Conservation (phyloP, 2,329 filamentous ascomycete species). For the Fusarium irregulare region DNA sequence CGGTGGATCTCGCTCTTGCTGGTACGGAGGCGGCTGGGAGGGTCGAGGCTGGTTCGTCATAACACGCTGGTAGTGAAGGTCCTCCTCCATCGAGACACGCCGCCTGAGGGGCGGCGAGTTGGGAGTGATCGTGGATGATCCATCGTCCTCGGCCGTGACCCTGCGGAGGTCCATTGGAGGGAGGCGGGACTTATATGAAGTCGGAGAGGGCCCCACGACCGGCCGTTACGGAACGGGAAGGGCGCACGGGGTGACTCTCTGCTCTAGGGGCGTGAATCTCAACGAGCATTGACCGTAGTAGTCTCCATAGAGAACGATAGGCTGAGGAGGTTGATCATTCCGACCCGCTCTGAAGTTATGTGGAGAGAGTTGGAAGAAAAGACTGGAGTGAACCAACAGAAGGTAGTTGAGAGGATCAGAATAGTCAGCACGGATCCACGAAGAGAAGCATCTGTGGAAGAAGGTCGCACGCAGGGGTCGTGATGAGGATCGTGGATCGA, state of each 20-base stretch:
- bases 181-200: constrained; percentile 43
- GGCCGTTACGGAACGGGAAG: constrained; percentile 38
- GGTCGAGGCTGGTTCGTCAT: constrained; percentile 61
- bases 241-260: constrained; percentile 36
- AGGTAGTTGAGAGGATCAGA: constrained; percentile 34
- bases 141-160: constrained; percentile 49
- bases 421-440: constrained; percentile 45
- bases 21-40: constrained; percentile 61
- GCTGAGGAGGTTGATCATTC: constrained; percentile 50
- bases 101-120: constrained; percentile 55
- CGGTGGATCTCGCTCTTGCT: constrained; percentile 44
- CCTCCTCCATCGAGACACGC: constrained; percentile 66
- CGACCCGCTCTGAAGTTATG: constrained; percentile 51
- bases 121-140: constrained; percentile 47
- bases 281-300: constrained; percentile 46
- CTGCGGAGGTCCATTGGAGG: constrained; percentile 51
- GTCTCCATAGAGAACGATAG: constrained; percentile 51
- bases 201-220: constrained; percentile 36
- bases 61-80: constrained; percentile 63
- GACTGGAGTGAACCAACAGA: constrained; percentile 43
- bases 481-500: constrained; percentile 37
- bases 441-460: constrained; percentile 40
- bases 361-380: constrained; percentile 44
- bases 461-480: constrained; percentile 40
- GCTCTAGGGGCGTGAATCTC: constrained; percentile 44